These are phyloP conservation scores for Sordariomycetes sp. DNA, from an alignment of 2,329 filamentous ascomycete species.

Conservation along the genomic window DNA sequence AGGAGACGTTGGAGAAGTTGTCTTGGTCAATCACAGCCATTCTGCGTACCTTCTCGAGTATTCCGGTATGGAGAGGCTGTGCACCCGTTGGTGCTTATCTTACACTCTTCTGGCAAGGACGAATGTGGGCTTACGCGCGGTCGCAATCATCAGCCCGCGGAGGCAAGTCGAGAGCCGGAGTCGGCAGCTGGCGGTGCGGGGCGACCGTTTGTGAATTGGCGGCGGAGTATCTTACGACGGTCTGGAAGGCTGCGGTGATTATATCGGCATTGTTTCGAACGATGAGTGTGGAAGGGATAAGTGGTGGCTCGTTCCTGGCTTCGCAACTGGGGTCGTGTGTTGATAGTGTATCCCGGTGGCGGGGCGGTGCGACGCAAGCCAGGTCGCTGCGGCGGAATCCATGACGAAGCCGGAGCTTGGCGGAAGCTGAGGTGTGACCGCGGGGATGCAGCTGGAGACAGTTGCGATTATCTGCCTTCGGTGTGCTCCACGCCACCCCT, in stretches of 20 bases:
- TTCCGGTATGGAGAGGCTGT: neutral
- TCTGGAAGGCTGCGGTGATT: neutral
- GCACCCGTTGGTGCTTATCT: neutral
- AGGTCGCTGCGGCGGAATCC: neutral
- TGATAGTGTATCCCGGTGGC: neutral
- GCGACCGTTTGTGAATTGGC: neutral
- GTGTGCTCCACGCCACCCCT: too few relatives aligned
- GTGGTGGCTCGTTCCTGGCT: neutral
- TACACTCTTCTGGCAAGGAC: neutral
- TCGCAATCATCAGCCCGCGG: neutral
- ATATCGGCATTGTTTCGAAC: neutral
- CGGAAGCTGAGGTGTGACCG: neutral
- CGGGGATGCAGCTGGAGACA: neutral
- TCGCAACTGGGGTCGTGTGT: neutral
- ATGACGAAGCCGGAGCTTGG: neutral
- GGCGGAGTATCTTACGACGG: neutral
- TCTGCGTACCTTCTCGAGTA: neutral
- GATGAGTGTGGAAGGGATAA: neutral
- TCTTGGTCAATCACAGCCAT: slow-evolving; percentile 42
- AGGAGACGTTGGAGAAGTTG: slow-evolving; percentile 72
- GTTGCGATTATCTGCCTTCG: too few relatives aligned
- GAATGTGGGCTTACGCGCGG: neutral
- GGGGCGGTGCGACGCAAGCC: neutral
- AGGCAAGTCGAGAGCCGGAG: neutral
- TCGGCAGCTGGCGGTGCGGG: neutral